Evolutionary conservation across 345 rosid species (phyloP).

Genomic region (Anastatica hierochuntica): DNA sequence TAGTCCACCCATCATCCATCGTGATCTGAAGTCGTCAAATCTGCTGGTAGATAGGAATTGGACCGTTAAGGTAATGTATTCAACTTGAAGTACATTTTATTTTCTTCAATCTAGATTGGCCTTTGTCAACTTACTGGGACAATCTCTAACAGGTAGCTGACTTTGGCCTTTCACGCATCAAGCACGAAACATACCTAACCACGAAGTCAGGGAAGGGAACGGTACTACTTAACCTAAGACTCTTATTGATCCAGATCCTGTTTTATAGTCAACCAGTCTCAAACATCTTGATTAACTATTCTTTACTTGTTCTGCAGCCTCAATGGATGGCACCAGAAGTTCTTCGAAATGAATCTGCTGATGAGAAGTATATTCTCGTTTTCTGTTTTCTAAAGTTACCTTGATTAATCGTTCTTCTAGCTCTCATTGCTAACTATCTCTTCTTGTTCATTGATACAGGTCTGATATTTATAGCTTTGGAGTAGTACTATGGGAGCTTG

Average conservation of each 20-base stretch:
- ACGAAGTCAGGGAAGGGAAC: conserved; percentile 91
- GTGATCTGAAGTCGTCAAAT: conserved; percentile 94
- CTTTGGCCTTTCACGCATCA: conserved; percentile 93
- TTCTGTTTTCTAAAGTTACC: too few species aligned
- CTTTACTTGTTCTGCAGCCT: conserved; percentile 45
- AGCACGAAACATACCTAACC: conserved; percentile 72
- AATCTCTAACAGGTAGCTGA: conserved; percentile 66
- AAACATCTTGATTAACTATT: not conserved
- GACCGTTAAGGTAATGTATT: conserved; percentile 73
- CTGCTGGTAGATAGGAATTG: conserved; percentile 85
- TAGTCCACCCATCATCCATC: conserved; percentile 93
- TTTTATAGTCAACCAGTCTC: not conserved
- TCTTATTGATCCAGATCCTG: not conserved
- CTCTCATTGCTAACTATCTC: not conserved
- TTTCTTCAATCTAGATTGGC: not conserved
- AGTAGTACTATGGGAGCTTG: conserved; percentile 88
- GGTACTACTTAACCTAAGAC: conserved; percentile 36
- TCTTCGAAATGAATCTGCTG: conserved; percentile 84
- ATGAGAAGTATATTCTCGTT: conserved; percentile 58
- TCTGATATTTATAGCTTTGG: conserved; percentile 91
- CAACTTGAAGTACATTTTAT: not conserved
- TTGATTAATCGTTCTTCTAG: conserved; percentile 1
- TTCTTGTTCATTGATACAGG: conserved; percentile 27
- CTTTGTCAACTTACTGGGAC: conserved; percentile 1
- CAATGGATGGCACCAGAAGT: conserved; percentile 99